Conservation (phyloP, 1,284 basidiomycete genomes). For the Ganoderma lucidum region DNA sequence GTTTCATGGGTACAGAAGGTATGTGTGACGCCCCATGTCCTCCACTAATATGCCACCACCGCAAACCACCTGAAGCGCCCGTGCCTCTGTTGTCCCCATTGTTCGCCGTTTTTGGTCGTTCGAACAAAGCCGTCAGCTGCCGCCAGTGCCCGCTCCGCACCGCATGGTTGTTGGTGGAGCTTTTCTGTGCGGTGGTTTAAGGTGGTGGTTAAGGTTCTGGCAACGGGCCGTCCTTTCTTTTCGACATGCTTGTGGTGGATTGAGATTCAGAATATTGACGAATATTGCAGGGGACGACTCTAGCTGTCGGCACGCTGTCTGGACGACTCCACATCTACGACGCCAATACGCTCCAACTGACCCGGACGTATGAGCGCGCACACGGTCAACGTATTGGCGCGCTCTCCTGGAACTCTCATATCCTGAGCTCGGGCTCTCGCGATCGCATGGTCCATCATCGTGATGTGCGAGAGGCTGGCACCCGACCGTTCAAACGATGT, state of each 20-base stretch:
- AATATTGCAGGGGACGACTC: slow-evolving; percentile 72
- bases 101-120: slow-evolving; percentile 3
- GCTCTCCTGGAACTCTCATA: slow-evolving; percentile 92
- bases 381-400: slow-evolving; percentile 92
- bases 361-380: slow-evolving; percentile 89
- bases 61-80: slow-evolving; percentile 2
- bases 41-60: neutral
- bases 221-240: neutral
- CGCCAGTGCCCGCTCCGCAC: slow-evolving; percentile 1
- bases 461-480: slow-evolving; percentile 82
- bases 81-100: neutral
- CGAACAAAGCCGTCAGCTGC: slow-evolving; percentile 7
- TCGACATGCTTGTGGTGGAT: neutral
- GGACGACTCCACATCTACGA: slow-evolving; percentile 96
- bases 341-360: slow-evolving; percentile 78
- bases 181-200: neutral
- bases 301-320: slow-evolving; percentile 92
- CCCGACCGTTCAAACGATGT: slow-evolving; percentile 80
- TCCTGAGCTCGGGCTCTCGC: slow-evolving; percentile 91
- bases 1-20: slow-evolving; percentile 94
- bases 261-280: slow-evolving; percentile 14
- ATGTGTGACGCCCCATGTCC: slow-evolving; percentile 31
- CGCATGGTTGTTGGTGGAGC: neutral
- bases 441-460: slow-evolving; percentile 93
- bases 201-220: slow-evolving; percentile 4